Percentiles rank a stretch among this genome's conserved stretches.
Evolutionary conservation across 352 stramenopile species (phyloP).

Genomic region (Blastocystis sp.): DNA sequence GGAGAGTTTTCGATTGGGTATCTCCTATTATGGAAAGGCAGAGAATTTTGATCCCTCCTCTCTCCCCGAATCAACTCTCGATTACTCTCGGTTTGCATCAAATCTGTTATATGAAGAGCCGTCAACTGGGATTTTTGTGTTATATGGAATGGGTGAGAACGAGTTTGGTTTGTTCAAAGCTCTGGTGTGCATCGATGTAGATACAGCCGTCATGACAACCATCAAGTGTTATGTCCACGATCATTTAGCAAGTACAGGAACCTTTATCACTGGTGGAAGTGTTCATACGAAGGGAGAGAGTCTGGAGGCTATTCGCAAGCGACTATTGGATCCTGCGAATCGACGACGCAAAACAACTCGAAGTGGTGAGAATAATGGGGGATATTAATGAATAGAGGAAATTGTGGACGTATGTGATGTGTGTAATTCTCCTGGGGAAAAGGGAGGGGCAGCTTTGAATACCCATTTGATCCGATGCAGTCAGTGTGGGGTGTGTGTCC

Average conservation of each 20-base stretch:
- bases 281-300: constrained; percentile 4
- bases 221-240: constrained; percentile 58
- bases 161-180: constrained; percentile 60
- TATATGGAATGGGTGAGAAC: constrained; percentile 45
- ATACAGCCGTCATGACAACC: constrained; percentile 18
- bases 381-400: neutral
- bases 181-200: constrained; percentile 34
- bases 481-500: constrained; percentile 10
- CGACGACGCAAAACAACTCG: neutral
- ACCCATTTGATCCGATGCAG: constrained; percentile 5
- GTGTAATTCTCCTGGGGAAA: constrained; percentile 4
- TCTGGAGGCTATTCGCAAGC: constrained; percentile 20
- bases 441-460: neutral
- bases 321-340: constrained; percentile 14
- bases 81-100: constrained; percentile 8
- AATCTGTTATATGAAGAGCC: constrained; percentile 4
- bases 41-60: constrained; percentile 6
- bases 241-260: neutral
- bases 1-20: constrained; percentile 44
- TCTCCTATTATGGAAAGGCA: neutral
- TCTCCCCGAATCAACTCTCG: neutral
- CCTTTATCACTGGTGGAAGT: neutral
- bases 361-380: neutral
- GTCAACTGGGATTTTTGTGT: neutral
- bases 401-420: constrained; percentile 47